These are phyloP conservation scores for Nannochloris sp. DNA, from an alignment of 139 green algal genomes.

Conservation along the genomic window DNA sequence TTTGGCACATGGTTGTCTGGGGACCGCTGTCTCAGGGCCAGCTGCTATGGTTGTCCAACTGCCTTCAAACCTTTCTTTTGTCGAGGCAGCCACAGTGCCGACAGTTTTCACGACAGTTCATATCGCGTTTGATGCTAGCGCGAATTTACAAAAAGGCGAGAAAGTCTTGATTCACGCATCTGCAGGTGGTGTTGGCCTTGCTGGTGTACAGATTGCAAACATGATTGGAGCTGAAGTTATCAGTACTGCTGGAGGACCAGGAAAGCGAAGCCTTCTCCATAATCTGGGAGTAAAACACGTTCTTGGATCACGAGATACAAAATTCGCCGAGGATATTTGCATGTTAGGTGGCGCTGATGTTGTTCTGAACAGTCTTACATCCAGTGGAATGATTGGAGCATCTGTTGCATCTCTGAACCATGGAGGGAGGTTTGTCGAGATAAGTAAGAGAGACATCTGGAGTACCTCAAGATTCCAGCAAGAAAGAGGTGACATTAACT, in stretches of 20 bases:
- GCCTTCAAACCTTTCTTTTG: conserved; percentile 46
- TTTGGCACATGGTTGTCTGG: conserved; percentile 54
- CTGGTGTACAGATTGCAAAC: conserved; percentile 41
- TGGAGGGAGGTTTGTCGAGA: conserved; percentile 60
- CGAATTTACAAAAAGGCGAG: conserved; percentile 28
- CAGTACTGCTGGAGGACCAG: conserved; percentile 34
- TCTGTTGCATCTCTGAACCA: conserved; percentile 39
- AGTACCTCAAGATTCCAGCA: conserved; percentile 32
- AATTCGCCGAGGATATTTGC: conserved; percentile 31
- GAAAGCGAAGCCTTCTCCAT: conserved; percentile 47
- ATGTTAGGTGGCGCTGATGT: conserved; percentile 15
- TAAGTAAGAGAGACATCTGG: conserved; percentile 82
- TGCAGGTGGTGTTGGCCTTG: conserved; percentile 67
- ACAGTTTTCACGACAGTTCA: conserved; percentile 66
- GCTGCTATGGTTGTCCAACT: conserved; percentile 44
- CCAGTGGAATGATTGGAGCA: conserved; percentile 64
- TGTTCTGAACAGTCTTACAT: conserved; percentile 71
- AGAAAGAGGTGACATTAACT: conserved; percentile 60
- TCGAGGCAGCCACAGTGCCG: conserved; percentile 56
- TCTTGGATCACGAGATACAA: conserved; percentile 40
- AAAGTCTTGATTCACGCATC: conserved; percentile 56
- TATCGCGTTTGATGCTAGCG: conserved; percentile 21
- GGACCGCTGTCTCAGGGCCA: conserved; percentile 44
- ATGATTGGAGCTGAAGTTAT: conserved; percentile 24
- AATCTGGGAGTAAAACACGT: conserved; percentile 28